Evolutionary conservation across 1,139 yeast genomes (phyloP).

Genomic region (Cylindricascospora bacillispora): DNA sequence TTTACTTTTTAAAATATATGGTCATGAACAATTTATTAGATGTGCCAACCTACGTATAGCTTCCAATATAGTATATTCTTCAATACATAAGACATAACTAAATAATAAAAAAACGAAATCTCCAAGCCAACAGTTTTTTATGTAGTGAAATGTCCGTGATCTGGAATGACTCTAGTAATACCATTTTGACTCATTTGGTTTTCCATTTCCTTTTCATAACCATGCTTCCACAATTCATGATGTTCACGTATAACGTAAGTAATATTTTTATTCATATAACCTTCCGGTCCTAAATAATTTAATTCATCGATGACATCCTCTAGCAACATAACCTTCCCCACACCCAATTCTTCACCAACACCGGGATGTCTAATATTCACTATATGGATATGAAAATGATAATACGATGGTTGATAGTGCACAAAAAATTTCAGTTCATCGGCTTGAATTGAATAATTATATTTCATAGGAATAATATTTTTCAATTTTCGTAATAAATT

Average conservation of each 20-base stretch:
- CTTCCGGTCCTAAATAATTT: conserved; percentile 36
- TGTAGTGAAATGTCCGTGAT: conserved; percentile 1
- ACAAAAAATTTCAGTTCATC: conserved; percentile 55
- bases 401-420: conserved; percentile 93
- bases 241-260: conserved; percentile 60
- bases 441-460: conserved; percentile 26
- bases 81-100: too few species aligned
- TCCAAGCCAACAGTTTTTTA: too few species aligned
- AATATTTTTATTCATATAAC: conserved; percentile 36
- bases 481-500: conserved; percentile 34
- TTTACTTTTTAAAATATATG: too few species aligned
- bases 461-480: conserved; percentile 36
- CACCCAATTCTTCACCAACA: conserved; percentile 53
- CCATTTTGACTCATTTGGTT: conserved; percentile 19
- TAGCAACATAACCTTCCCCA: conserved; percentile 71
- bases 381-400: conserved; percentile 89
- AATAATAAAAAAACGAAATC: too few species aligned
- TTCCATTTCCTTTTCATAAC: conserved; percentile 16
- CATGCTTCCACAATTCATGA: conserved; percentile 57
- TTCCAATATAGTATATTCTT: too few species aligned
- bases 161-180: conserved; percentile 11
- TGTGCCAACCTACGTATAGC: too few species aligned
- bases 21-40: too few species aligned
- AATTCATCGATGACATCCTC: conserved; percentile 75
- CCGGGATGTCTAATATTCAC: conserved; percentile 67